phyloP scores from a whole-genome alignment of 805 yeast species.

The Myxozyma monticola region DNA sequence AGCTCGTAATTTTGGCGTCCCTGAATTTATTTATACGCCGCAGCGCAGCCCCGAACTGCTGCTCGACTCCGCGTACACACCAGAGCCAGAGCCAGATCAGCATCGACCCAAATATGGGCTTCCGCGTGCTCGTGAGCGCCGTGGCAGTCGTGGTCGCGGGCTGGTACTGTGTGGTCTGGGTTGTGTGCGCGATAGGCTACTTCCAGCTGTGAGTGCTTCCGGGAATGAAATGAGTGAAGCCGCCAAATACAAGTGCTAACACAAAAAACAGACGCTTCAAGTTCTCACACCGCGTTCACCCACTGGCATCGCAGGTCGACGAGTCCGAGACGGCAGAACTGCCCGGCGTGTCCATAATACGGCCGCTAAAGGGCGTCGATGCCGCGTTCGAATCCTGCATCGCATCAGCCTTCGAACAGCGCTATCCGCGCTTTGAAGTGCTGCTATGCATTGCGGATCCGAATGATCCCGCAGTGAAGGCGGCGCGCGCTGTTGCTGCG shows the following conservation, averaged over 20 bases:
- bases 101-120: too few species aligned
- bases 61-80: too few species aligned
- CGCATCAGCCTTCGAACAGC: conserved; percentile 65
- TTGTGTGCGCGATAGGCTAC: conserved; percentile 24
- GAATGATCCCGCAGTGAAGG: conserved; percentile 63
- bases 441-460: conserved; percentile 71
- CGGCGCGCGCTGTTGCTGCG: conserved; percentile 51
- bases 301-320: not conserved
- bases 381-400: conserved; percentile 70
- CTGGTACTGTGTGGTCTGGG: conserved; percentile 26
- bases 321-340: conserved; percentile 27
- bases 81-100: too few species aligned
- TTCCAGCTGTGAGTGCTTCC: conserved; percentile 16
- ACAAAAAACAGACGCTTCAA: conserved; percentile 12
- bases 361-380: conserved; percentile 85
- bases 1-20: too few species aligned
- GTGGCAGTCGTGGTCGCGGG: conserved; percentile 11
- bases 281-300: conserved; percentile 9
- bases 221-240: not conserved
- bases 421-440: conserved; percentile 70
- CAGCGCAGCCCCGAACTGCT: too few species aligned
- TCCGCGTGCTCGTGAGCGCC: too few species aligned
- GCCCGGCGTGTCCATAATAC: conserved; percentile 70
- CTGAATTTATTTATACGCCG: too few species aligned
- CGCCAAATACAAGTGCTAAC: not conserved